Evolutionary conservation across 2,329 filamentous ascomycete genomes (phyloP).

Genomic region (Fusarium aywerte): DNA sequence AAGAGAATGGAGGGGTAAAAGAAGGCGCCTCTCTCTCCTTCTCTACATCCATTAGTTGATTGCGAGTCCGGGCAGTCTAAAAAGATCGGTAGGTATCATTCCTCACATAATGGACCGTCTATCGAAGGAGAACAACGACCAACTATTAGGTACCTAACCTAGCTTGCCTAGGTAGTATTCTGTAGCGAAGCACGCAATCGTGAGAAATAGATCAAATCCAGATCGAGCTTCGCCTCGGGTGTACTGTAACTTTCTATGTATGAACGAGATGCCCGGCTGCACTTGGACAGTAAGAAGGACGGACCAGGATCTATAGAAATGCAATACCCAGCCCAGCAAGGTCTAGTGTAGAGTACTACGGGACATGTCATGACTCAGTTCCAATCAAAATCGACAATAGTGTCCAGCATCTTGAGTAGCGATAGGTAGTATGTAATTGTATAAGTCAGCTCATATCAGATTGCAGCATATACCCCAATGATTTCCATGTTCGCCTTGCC

Average conservation of each 20-base stretch:
- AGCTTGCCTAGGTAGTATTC: background rate
- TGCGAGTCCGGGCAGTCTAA: background rate
- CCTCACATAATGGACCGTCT: background rate
- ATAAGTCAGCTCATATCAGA: constrained; percentile 29
- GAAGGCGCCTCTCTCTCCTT: background rate
- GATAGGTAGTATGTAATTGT: constrained; percentile 26
- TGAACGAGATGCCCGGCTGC: background rate
- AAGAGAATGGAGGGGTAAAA: constrained; percentile 30
- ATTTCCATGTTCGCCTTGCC: constrained; percentile 14
- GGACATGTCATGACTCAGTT: constrained; percentile 41
- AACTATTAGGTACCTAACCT: background rate
- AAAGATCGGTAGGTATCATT: background rate
- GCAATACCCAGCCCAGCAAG: background rate
- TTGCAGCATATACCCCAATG: constrained; percentile 16
- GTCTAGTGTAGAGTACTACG: constrained; percentile 13
- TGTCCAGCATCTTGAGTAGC: constrained; percentile 28
- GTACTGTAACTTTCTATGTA: background rate
- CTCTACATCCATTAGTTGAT: background rate
- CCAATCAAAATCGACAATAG: constrained; percentile 20
- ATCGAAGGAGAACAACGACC: background rate
- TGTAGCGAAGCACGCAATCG: constrained; percentile 2
- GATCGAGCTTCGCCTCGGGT: background rate
- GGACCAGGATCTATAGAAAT: background rate
- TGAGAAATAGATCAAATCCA: background rate
- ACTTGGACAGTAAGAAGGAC: background rate